These are phyloP conservation scores for Trypanosoma mega DNA, from an alignment of 208 protist species.

Conservation along the genomic window DNA sequence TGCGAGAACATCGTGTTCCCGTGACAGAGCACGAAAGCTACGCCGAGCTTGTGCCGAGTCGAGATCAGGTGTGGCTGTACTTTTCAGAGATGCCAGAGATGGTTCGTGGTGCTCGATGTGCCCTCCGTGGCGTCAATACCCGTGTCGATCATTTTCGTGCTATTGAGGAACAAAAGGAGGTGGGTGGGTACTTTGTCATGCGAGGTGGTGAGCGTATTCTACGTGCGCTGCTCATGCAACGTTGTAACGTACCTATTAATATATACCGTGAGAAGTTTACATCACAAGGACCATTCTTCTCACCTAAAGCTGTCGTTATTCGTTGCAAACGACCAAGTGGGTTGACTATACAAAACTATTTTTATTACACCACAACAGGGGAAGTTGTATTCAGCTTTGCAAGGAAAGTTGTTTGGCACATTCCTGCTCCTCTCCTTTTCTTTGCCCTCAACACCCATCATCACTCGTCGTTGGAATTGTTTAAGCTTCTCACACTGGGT, in stretches of 20 bases:
- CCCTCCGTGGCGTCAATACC: constrained; percentile 62
- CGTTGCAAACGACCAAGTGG: constrained; percentile 94
- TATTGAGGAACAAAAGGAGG: constrained; percentile 94
- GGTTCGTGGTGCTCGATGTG: constrained; percentile 77
- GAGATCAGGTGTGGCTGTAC: constrained; percentile 69
- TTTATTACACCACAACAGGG: constrained; percentile 96
- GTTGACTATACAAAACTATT: constrained; percentile 91
- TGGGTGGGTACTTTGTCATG: constrained; percentile 99
- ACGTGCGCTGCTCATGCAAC: constrained; percentile 94
- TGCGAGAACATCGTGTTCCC: constrained; percentile 59
- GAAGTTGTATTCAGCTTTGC: constrained; percentile 88
- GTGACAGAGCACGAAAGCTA: constrained; percentile 45
- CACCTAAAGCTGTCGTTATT: constrained; percentile 94
- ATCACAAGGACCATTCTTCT: constrained; percentile 93
- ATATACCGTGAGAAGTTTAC: constrained; percentile 88
- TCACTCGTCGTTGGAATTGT: constrained; percentile 56
- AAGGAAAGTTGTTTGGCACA: constrained; percentile 83
- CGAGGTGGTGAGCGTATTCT: constrained; percentile 98
- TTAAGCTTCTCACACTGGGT: constrained; percentile 66
- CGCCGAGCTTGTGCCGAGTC: constrained; percentile 74
- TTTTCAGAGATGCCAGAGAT: constrained; percentile 87
- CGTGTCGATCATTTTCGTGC: constrained; percentile 72
- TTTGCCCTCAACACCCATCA: constrained; percentile 59
- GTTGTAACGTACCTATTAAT: constrained; percentile 95
- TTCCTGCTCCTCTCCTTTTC: constrained; percentile 78